Evolutionary conservation across 345 rosid genomes (phyloP), one percentile per base, ranked within the genome.

Genomic region (Zanthoxylum bungeanum): DNA sequence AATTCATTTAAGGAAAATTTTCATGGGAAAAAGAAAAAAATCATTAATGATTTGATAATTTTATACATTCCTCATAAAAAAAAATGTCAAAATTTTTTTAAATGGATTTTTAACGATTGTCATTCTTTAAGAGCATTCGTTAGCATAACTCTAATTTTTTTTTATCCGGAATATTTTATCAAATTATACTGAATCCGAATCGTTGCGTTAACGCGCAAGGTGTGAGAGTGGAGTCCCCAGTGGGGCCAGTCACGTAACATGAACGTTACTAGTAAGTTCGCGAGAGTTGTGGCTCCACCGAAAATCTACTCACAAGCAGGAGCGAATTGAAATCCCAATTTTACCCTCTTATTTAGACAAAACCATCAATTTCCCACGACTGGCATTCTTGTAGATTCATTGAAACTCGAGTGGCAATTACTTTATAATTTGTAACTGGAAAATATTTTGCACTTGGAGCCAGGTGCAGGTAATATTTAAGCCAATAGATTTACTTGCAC

Each of bases 401-500:
- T 0, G 0, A 4, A n/a, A 21, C 2, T 5, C 5, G 3, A 56
- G 30, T 14, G 75, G 64, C 52, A 70, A 36, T 14, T 12, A 3
- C 21, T 0, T 30, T 19, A 16, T 24, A n/a, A 9, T 21, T 2
- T 27, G 9, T 9, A 27, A 40, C 10, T 9, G 49, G 42, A n/a
- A 31, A 70, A 14, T 36, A 59, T 52, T n/a, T 68, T 17, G 22
- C 33, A 69, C 64, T 55, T 22, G 47, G 39, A n/a, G n/a, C n/a
- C n/a, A 61, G 74, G 42, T 68, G 71, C 78, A 68, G 71, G 71
- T 51, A 51, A 60, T 51, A 57, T n/a, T n/a, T 31, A 12, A 73
- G 79, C 84, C 93, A 81, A 80, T 81, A 78, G 84, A 76, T 83
- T 85, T 79, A 42, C 75, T 46, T 31, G 36, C 80, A 73, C 81